These are phyloP conservation scores for Leishmania gerbilli DNA, from an alignment of 208 protist species.

Conservation along the genomic window DNA sequence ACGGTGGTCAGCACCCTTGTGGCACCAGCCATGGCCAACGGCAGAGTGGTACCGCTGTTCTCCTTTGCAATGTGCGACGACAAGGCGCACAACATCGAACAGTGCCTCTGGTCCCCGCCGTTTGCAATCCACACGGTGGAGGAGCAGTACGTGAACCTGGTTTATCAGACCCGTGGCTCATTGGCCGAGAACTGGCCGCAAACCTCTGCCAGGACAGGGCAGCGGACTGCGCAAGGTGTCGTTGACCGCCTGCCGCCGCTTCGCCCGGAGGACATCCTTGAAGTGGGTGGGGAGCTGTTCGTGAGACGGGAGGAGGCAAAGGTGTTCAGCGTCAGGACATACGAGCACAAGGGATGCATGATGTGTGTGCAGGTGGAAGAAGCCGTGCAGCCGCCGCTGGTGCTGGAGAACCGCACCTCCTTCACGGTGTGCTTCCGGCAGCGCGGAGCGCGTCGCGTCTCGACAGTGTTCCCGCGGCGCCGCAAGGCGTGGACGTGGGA, in stretches of 20 bases:
- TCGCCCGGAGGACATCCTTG: conserved; percentile 46
- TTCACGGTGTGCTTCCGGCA: conserved; percentile 62
- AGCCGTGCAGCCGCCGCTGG: conserved; percentile 53
- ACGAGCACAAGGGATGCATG: conserved; percentile 39
- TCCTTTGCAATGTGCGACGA: conserved; percentile 21
- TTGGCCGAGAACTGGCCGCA: conserved; percentile 53
- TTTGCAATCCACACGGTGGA: conserved; percentile 49
- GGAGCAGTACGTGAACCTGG: conserved; percentile 57
- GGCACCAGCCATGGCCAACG: neutral
- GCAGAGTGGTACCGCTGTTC: conserved; percentile 19
- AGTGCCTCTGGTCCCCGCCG: conserved; percentile 45
- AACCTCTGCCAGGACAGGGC: neutral
- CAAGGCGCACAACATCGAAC: conserved; percentile 22
- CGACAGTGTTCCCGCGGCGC: conserved; percentile 53
- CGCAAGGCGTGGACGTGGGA: conserved; percentile 76
- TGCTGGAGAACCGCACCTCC: conserved; percentile 76
- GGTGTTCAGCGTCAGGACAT: conserved; percentile 46
- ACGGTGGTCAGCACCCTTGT: neutral
- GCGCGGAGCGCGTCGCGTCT: conserved; percentile 23
- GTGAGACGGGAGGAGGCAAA: conserved; percentile 41
- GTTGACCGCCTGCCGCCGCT: conserved; percentile 40
- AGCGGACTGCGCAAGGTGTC: neutral
- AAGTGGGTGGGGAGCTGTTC: conserved; percentile 38
- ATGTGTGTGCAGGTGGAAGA: conserved; percentile 60
- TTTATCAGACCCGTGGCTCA: conserved; percentile 36